phyloP scores from a whole-genome alignment of 208 protist genomes.

The Trypanosomatidae sp. region DNA sequence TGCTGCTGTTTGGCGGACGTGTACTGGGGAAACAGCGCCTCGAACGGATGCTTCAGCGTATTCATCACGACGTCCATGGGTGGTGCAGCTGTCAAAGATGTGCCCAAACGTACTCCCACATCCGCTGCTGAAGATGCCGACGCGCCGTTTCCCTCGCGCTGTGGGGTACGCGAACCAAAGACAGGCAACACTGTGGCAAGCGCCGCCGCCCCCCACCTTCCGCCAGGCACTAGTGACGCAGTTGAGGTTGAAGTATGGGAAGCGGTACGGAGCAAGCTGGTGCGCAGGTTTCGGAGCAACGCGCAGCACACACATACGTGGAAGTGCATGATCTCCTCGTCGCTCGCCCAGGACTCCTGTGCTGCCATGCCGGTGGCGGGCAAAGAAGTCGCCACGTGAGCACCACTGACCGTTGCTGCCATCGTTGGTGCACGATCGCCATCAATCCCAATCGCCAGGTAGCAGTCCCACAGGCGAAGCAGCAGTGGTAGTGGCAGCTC shows the following conservation, averaged over 20 bases:
- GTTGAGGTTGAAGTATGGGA: not conserved
- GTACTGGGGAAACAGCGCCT: slow-evolving; percentile 24
- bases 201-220: slow-evolving; percentile 11
- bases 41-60: slow-evolving; percentile 21
- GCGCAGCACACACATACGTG: slow-evolving; percentile 91
- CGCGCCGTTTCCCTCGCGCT: not conserved
- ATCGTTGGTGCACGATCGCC: slow-evolving; percentile 13
- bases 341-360: slow-evolving; percentile 11
- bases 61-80: slow-evolving; percentile 30
- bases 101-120: not conserved
- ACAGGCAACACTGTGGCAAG: slow-evolving; percentile 19
- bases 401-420: not conserved
- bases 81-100: not conserved
- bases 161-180: slow-evolving; percentile 11
- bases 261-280: slow-evolving; percentile 13
- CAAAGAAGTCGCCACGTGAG: not conserved
- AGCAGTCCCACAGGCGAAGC: slow-evolving; percentile 91
- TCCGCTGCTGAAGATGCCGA: not conserved
- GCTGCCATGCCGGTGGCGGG: not conserved
- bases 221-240: not conserved
- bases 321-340: slow-evolving; percentile 52
- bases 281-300: slow-evolving; percentile 48
- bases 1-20: slow-evolving; percentile 5
- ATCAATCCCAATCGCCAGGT: slow-evolving; percentile 65
- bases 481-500: slow-evolving; percentile 82